phyloP scores from a whole-genome alignment of 2,329 filamentous ascomycete species.

The Aspergillus transmontanensis region DNA sequence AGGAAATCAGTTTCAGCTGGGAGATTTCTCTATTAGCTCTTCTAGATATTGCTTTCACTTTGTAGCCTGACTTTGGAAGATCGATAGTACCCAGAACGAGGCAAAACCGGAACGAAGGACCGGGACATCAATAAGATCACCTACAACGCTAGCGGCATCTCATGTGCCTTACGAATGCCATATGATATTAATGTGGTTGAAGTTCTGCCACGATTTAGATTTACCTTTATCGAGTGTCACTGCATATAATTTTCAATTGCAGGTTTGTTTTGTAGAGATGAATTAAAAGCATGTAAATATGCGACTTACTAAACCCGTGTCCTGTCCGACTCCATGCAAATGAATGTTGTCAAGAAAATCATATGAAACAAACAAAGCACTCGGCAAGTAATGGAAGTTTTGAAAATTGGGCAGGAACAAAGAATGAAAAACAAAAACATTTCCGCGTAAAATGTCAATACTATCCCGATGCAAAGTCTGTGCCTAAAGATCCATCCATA shows the following conservation, averaged over 20 bases:
- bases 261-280: background rate
- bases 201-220: background rate
- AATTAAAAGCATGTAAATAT: slow-evolving; percentile 3
- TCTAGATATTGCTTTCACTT: background rate
- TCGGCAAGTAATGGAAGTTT: background rate
- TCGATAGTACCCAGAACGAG: background rate
- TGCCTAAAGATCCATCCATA: slow-evolving; percentile 5
- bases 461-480: background rate
- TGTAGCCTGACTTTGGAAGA: background rate
- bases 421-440: background rate
- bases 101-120: background rate
- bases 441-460: background rate
- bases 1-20: background rate
- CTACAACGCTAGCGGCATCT: background rate
- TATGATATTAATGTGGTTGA: background rate
- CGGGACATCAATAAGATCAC: background rate
- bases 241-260: background rate
- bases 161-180: background rate
- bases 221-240: background rate
- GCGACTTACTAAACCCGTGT: background rate
- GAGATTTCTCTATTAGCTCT: background rate
- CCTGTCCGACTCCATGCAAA: slow-evolving; percentile 5
- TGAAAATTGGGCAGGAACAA: background rate
- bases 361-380: background rate
- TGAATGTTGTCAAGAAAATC: background rate